These are phyloP conservation scores for Stagonosporopsis tanaceti DNA, from an alignment of 2,329 filamentous ascomycete genomes.

Conservation along the genomic window DNA sequence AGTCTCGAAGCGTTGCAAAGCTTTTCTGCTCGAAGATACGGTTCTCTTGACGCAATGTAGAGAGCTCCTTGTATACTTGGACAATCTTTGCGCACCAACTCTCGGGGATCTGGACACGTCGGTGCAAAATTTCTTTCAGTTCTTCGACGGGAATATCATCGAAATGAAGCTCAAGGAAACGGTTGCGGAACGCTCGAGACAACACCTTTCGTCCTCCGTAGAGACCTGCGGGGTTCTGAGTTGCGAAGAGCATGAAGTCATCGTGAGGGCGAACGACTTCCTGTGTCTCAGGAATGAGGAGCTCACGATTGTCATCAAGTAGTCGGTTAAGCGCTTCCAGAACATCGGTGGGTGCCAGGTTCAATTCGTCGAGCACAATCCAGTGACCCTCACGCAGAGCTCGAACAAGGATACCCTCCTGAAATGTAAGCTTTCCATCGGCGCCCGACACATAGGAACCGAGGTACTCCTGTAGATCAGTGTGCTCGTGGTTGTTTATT, in stretches of 20 bases:
- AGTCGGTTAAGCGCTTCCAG: constrained; percentile 94
- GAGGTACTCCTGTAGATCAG: constrained; percentile 95
- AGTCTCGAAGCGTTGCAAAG: constrained; percentile 92
- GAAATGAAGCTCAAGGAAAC: constrained; percentile 96
- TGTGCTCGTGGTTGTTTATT: constrained; percentile 99
- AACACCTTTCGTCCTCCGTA: constrained; percentile 95
- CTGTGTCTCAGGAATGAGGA: constrained; percentile 95
- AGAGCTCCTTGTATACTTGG: constrained; percentile 90
- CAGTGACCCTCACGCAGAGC: constrained; percentile 93
- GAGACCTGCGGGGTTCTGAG: constrained; percentile 92
- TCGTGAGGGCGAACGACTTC: constrained; percentile 90
- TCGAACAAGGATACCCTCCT: constrained; percentile 92
- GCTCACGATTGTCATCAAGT: constrained; percentile 93
- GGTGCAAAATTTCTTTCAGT: constrained; percentile 87
- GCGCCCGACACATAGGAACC: constrained; percentile 89
- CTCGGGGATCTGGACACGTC: constrained; percentile 86
- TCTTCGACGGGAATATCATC: constrained; percentile 98
- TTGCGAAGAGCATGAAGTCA: constrained; percentile 98
- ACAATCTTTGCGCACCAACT: constrained; percentile 93
- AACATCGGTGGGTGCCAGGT: constrained; percentile 95
- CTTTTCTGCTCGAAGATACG: constrained; percentile 96
- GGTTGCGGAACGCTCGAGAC: constrained; percentile 93
- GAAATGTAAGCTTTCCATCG: constrained; percentile 86
- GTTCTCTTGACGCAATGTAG: constrained; percentile 85
- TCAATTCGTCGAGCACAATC: constrained; percentile 98